Evolutionary conservation across 108 stramenopile species (phyloP), one percentile per base, ranked within the genome.

Genomic region (Seminavis robusta): DNA sequence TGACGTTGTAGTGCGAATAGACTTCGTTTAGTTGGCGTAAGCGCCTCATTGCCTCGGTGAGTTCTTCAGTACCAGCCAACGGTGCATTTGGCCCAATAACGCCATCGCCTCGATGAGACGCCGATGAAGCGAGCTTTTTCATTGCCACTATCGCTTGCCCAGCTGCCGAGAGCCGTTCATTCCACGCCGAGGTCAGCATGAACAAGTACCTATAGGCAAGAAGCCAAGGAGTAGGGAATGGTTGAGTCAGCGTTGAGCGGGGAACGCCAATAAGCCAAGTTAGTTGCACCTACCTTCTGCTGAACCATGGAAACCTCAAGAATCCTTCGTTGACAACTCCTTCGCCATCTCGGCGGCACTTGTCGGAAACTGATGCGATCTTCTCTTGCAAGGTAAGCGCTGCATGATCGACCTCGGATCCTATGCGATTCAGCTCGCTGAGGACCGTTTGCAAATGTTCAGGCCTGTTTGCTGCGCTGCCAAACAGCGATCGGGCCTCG

Each of bases 161-260:
- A 36, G 82, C 80, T 28, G 85, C 85, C 48, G 74, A 81, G 2
- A 94, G 68, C 43, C 88, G 73, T 51, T 94, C 93, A 56, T 94
- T 94, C 93, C 93, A 94, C 20, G 93, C 87, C 10, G 85, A 84
- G 6, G 79, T 72, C 0, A 94, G 67, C 75, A 87, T 76, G 47
- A 88, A 94, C 11, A 94, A 59, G 51, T 90, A 90, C 9, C 93
- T 65, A 26, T 85, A 54, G 4, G 83, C 77, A 56, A n/a, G n/a
- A n/a, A n/a, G n/a, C n/a, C n/a, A n/a, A n/a, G 66, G 70, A 73
- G 68, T 70, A 10, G 77, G 77, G 71, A 79, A 25, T 74, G 64
- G 39, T 67, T 67, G n/a, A 79, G 63, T 34, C 64, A 69, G 19
- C 75, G 73, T 17, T 59, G 43, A 10, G 48, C 26, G 46, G 58